Evolutionary conservation across 2,329 filamentous ascomycete genomes (phyloP).

Genomic region (Colletotrichum cordylinicola): DNA sequence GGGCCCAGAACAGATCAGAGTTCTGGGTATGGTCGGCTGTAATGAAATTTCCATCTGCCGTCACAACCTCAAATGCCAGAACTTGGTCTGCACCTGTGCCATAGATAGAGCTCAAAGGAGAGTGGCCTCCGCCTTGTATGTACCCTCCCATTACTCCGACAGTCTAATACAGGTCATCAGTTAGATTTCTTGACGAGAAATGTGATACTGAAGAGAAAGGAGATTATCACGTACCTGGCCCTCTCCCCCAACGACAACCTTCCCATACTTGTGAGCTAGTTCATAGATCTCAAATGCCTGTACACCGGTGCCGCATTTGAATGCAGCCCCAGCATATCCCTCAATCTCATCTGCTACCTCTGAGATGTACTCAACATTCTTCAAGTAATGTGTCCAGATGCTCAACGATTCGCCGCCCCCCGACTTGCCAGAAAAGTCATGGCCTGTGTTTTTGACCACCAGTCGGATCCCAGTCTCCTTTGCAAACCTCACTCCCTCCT

Average conservation of each 20-base stretch:
- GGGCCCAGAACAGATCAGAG: conserved; percentile 67
- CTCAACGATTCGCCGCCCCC: background rate
- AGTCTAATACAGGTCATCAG: conserved; percentile 29
- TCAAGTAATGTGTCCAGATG: conserved; percentile 9
- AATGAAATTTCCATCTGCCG: conserved; percentile 51
- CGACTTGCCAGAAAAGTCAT: conserved; percentile 5
- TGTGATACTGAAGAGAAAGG: too few relatives aligned
- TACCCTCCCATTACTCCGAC: conserved; percentile 67
- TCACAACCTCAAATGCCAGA: conserved; percentile 61
- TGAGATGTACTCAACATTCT: background rate
- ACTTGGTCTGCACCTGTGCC: conserved; percentile 66
- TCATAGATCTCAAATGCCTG: conserved; percentile 5
- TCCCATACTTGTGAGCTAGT: background rate
- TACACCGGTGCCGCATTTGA: background rate
- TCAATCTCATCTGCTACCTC: background rate
- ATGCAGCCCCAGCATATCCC: background rate
- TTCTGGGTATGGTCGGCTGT: conserved; percentile 53
- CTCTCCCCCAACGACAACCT: background rate
- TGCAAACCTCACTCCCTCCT: conserved; percentile 6
- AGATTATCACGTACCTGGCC: too few relatives aligned
- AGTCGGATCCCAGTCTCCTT: conserved; percentile 1
- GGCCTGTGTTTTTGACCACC: conserved; percentile 10
- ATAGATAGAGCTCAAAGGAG: conserved; percentile 53
- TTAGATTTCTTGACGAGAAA: too few relatives aligned
- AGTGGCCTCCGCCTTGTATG: conserved; percentile 65